Evolutionary conservation across 306 rosid genomes (phyloP).

Genomic region (Lupinus albus): DNA sequence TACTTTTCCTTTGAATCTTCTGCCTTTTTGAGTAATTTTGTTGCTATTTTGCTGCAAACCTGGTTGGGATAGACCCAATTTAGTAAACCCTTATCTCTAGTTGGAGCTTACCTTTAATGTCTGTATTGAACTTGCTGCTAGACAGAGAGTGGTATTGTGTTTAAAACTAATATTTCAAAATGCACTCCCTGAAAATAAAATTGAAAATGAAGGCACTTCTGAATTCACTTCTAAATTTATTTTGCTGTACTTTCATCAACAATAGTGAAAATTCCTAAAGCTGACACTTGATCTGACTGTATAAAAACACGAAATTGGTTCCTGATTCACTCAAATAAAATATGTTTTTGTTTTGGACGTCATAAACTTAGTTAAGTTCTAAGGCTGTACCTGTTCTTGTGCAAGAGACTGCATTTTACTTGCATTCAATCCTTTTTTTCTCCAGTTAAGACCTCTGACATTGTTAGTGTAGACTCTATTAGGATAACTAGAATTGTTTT

Average conservation of each 20-base stretch:
- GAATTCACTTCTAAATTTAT: slow-evolving; percentile 19
- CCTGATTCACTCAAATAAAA: slow-evolving; percentile 17
- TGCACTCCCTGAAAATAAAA: slow-evolving; percentile 4
- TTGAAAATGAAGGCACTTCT: neutral
- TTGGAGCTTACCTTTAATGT: slow-evolving; percentile 33
- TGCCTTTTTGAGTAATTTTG: slow-evolving; percentile 22
- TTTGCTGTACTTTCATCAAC: slow-evolving; percentile 22
- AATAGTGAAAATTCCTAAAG: slow-evolving; percentile 13
- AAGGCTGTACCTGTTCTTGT: slow-evolving; percentile 11
- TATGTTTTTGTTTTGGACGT: neutral
- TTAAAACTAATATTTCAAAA: slow-evolving; percentile 8
- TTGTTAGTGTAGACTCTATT: slow-evolving; percentile 24
- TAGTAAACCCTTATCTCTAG: slow-evolving; percentile 3
- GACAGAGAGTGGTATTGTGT: slow-evolving; percentile 18
- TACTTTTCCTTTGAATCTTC: slow-evolving; percentile 33
- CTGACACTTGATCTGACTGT: slow-evolving; percentile 22
- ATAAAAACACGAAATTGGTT: slow-evolving; percentile 24
- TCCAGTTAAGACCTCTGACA: neutral
- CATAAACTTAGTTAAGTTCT: neutral
- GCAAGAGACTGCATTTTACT: slow-evolving; percentile 6
- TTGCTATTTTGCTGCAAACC: slow-evolving; percentile 34
- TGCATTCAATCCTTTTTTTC: slow-evolving; percentile 18
- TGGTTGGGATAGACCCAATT: slow-evolving; percentile 24
- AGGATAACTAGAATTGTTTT: slow-evolving; percentile 21
- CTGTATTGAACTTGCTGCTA: slow-evolving; percentile 14